phyloP scores from a whole-genome alignment of 2,329 filamentous ascomycete species.

The Gremmenia infestans region DNA sequence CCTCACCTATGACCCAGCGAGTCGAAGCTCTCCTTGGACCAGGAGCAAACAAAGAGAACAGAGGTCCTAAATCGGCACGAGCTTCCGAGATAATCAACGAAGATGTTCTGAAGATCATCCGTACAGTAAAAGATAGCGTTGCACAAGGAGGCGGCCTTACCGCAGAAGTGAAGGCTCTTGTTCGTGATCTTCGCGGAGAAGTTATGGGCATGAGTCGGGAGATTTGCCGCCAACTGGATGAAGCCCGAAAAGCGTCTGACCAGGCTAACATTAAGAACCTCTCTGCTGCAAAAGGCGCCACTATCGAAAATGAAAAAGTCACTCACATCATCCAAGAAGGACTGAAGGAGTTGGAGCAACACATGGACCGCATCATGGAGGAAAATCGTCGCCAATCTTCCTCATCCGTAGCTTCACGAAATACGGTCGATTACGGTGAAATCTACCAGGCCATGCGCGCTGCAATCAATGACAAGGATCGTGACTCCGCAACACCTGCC shows the following conservation, averaged over 20 bases:
- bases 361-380: slow-evolving; percentile 73
- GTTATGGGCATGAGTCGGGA: slow-evolving; percentile 93
- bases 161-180: slow-evolving; percentile 84
- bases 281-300: slow-evolving; percentile 37
- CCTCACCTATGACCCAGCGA: slow-evolving; percentile 30
- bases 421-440: slow-evolving; percentile 71
- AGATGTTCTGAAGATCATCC: slow-evolving; percentile 77
- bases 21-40: slow-evolving; percentile 27
- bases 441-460: slow-evolving; percentile 80
- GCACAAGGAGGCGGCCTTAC: slow-evolving; percentile 83
- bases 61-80: slow-evolving; percentile 30
- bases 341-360: slow-evolving; percentile 74
- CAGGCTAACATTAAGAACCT: slow-evolving; percentile 34
- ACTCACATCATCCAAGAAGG: slow-evolving; percentile 74
- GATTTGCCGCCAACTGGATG: slow-evolving; percentile 79
- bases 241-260: slow-evolving; percentile 41
- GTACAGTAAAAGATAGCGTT: slow-evolving; percentile 86
- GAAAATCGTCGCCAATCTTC: slow-evolving; percentile 68
- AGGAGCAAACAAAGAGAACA: slow-evolving; percentile 25
- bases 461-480: slow-evolving; percentile 54
- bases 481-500: slow-evolving; percentile 46
- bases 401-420: slow-evolving; percentile 56
- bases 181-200: slow-evolving; percentile 85
- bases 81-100: slow-evolving; percentile 60
- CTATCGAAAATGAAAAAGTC: slow-evolving; percentile 63